phyloP scores from a whole-genome alignment of 225 moss, liverwort and hornwort genomes.

The Asterella californica region DNA sequence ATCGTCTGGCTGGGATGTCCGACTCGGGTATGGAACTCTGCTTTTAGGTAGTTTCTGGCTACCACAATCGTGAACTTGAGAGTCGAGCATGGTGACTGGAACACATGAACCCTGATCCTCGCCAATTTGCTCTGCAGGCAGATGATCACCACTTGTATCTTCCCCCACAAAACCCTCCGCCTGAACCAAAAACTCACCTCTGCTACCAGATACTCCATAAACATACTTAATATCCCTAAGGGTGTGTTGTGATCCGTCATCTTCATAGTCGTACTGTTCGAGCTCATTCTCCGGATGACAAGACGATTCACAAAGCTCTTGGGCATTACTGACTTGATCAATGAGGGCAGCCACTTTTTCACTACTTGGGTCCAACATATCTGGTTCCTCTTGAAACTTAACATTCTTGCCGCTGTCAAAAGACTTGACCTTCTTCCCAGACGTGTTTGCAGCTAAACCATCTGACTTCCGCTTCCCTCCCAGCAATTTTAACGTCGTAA shows the following conservation, averaged over 20 bases:
- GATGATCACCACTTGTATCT: slow-evolving; percentile 13
- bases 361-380: background rate
- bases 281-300: slow-evolving; percentile 12
- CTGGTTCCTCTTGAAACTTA: slow-evolving; percentile 14
- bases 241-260: slow-evolving; percentile 17
- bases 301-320: slow-evolving; percentile 20
- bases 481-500: slow-evolving; percentile 16
- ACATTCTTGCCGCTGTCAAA: slow-evolving; percentile 11
- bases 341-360: background rate
- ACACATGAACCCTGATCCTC: slow-evolving; percentile 26
- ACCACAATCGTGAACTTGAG: slow-evolving; percentile 15
- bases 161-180: slow-evolving; percentile 11
- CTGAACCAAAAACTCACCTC: slow-evolving; percentile 13
- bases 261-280: slow-evolving; percentile 24
- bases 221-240: slow-evolving; percentile 32
- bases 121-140: background rate
- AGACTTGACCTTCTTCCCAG: slow-evolving; percentile 18
- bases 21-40: background rate
- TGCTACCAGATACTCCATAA: slow-evolving; percentile 25
- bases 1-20: background rate
- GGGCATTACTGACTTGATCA: slow-evolving; percentile 11
- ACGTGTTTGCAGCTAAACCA: background rate
- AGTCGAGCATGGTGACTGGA: slow-evolving; percentile 18
- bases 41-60: slow-evolving; percentile 17
- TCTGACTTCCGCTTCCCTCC: slow-evolving; percentile 31